A percentile compares a stretch with the other conserved stretches of the same genome.
These are phyloP conservation scores for Eutrema heterophyllum DNA, from an alignment of 345 rosid genomes.

Conservation along the genomic window DNA sequence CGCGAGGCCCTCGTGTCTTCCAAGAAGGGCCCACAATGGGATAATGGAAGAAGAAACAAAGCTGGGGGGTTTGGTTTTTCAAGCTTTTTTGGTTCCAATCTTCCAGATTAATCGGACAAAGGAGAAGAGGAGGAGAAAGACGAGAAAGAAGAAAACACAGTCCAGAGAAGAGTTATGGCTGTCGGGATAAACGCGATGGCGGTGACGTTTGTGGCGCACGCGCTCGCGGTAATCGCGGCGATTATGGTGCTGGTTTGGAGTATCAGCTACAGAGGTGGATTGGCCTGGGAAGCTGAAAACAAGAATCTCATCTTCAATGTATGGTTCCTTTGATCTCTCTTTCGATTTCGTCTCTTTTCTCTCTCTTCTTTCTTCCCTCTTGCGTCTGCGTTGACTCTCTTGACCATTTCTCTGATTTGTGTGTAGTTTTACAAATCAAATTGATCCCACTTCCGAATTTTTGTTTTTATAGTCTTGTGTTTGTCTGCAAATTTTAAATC, in stretches of 20 bases:
- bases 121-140: slow-evolving; percentile 4
- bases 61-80: neutral
- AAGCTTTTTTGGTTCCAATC: neutral
- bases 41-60: neutral
- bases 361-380: neutral
- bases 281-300: slow-evolving; percentile 86
- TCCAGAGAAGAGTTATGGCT: slow-evolving; percentile 31
- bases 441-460: neutral
- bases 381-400: slow-evolving; percentile 20
- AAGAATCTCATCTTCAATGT: slow-evolving; percentile 94
- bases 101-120: slow-evolving; percentile 2
- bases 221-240: slow-evolving; percentile 51
- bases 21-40: neutral
- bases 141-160: neutral
- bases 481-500: neutral
- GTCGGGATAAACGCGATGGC: slow-evolving; percentile 47
- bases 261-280: slow-evolving; percentile 68
- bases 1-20: neutral
- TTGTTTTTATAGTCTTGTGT: neutral
- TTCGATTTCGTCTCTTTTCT: neutral
- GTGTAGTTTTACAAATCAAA: neutral
- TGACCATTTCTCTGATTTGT: neutral
- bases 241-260: slow-evolving; percentile 80
- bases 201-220: slow-evolving; percentile 58
- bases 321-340: neutral